Conservation (phyloP, 208 protist species). For the Crithidia mellificae region DNA sequence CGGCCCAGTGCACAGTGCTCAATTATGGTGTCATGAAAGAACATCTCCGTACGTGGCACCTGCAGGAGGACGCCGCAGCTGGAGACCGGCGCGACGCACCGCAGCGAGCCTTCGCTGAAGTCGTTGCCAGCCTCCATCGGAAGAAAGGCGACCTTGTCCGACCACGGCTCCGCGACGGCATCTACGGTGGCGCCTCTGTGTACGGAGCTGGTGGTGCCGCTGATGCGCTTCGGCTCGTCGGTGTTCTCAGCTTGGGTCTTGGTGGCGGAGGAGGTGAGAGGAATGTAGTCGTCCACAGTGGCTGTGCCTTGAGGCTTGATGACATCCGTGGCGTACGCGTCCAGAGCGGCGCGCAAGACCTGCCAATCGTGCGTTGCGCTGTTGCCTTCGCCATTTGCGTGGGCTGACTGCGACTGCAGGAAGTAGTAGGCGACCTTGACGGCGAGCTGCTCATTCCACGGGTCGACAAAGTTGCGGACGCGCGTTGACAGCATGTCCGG, state of each 20-base stretch:
- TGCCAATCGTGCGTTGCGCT: neutral
- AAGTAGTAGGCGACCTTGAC: constrained; percentile 69
- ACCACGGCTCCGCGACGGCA: constrained; percentile 16
- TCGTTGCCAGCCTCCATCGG: constrained; percentile 40
- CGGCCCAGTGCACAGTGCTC: constrained; percentile 56
- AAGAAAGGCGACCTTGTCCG: constrained; percentile 33
- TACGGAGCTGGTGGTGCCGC: no score
- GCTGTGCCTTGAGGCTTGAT: constrained; percentile 50
- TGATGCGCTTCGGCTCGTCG: no score
- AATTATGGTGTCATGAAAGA: constrained; percentile 62
- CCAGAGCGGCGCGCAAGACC: constrained; percentile 30
- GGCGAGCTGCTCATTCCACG: constrained; percentile 86
- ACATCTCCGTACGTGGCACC: constrained; percentile 70
- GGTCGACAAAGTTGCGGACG: constrained; percentile 43
- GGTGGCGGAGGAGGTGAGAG: neutral
- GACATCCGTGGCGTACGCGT: constrained; percentile 34
- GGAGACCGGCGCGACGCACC: constrained; percentile 48
- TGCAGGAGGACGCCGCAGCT: constrained; percentile 71
- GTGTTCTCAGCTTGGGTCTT: no score
- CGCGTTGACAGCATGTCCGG: constrained; percentile 22
- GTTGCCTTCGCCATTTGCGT: neutral
- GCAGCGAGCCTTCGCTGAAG: constrained; percentile 71
- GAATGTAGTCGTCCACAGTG: constrained; percentile 5
- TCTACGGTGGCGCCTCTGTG: neutral
- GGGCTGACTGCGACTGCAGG: constrained; percentile 15